phyloP scores from a whole-genome alignment of 495 filamentous ascomycete species.

The Penicillium salamii region DNA sequence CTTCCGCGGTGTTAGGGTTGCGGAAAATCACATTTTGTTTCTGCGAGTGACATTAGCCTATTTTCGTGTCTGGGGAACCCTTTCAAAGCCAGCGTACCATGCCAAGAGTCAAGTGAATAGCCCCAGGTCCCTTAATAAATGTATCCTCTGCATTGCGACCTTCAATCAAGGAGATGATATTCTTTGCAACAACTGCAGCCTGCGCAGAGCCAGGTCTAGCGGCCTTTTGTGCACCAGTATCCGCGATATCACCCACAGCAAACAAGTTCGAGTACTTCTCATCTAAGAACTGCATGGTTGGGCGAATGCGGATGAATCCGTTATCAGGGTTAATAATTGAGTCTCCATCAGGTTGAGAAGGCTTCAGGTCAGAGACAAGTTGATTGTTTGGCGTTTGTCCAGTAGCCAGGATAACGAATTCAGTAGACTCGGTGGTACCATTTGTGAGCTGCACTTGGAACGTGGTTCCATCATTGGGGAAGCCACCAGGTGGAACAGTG shows the following conservation, averaged over 20 bases:
- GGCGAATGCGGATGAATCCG: slow-evolving; percentile 49
- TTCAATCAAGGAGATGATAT: slow-evolving; percentile 50
- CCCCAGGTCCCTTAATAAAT: slow-evolving; percentile 34
- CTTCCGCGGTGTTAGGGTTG: slow-evolving; percentile 43
- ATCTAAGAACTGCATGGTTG: slow-evolving; percentile 56
- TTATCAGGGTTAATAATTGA: slow-evolving; percentile 48
- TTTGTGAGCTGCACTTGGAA: slow-evolving; percentile 36
- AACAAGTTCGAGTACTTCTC: slow-evolving; percentile 50
- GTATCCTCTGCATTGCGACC: slow-evolving; percentile 26
- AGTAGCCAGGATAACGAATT: slow-evolving; percentile 51
- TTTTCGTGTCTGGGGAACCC: neutral
- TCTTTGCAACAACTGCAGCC: slow-evolving; percentile 49
- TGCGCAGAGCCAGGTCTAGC: slow-evolving; percentile 52
- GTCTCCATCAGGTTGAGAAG: slow-evolving; percentile 18
- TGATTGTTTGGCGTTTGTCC: slow-evolving; percentile 57
- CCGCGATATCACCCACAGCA: slow-evolving; percentile 60
- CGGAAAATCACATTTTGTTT: slow-evolving; percentile 49
- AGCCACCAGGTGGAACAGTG: slow-evolving; percentile 26
- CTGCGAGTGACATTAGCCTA: slow-evolving; percentile 18
- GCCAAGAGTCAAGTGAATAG: slow-evolving; percentile 52
- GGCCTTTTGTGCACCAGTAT: slow-evolving; percentile 54
- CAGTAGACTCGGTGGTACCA: slow-evolving; percentile 28
- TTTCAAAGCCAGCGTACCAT: slow-evolving; percentile 34
- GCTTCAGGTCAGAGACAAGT: slow-evolving; percentile 39
- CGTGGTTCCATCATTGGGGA: slow-evolving; percentile 24